Conservation (phyloP, 148 eudicot species). For the Camellia sinensis region DNA sequence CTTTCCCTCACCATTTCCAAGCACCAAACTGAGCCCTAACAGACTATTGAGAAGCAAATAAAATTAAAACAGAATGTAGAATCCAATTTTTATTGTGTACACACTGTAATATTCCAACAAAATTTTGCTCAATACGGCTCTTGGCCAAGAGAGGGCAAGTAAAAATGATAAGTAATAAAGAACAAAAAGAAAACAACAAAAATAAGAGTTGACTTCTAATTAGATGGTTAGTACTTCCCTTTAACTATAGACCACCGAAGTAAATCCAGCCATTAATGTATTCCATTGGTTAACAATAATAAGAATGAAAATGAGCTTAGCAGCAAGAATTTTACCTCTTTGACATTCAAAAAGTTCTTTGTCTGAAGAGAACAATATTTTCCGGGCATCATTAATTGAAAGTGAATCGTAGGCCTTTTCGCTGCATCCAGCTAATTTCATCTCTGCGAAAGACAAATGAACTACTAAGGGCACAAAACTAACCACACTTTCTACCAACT, state of each 20-base stretch:
- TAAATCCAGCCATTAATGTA: background rate
- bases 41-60: too few species aligned
- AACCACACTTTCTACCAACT: too few species aligned
- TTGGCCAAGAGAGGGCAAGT: background rate
- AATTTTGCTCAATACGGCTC: background rate
- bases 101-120: background rate
- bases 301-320: background rate
- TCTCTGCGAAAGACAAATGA: slow-evolving; percentile 51
- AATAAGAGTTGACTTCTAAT: background rate
- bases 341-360: slow-evolving; percentile 62
- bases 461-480: background rate
- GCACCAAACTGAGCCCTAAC: too few species aligned
- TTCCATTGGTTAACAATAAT: background rate
- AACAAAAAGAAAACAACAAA: background rate
- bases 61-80: background rate
- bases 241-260: background rate
- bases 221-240: background rate
- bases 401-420: slow-evolving; percentile 96
- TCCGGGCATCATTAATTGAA: slow-evolving; percentile 67
- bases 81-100: background rate
- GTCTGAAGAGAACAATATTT: slow-evolving; percentile 72
- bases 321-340: slow-evolving; percentile 50
- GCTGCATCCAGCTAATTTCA: slow-evolving; percentile 95
- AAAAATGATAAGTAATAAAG: background rate
- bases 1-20: too few species aligned